Evolutionary conservation across 306 rosid genomes (phyloP).

Genomic region (Cicer arietinum): DNA sequence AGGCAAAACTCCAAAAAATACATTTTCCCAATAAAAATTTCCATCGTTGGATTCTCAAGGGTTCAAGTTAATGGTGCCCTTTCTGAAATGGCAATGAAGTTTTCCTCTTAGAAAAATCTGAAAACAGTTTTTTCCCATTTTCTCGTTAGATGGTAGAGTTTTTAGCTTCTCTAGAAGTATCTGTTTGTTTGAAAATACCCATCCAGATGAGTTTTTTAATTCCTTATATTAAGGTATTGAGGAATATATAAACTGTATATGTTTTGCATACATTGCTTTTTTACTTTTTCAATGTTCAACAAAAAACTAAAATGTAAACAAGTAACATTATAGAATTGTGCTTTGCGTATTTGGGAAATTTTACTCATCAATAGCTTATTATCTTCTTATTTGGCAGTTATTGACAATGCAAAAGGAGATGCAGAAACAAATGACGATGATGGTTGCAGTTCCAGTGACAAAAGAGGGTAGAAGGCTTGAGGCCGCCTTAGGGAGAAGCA

Average conservation of each 20-base stretch:
- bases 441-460: slow-evolving; percentile 73
- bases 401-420: slow-evolving; percentile 78
- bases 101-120: not conserved
- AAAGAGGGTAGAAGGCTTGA: slow-evolving; percentile 96
- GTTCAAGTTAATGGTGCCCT: not conserved
- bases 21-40: not conserved
- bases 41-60: slow-evolving; percentile 12
- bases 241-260: not conserved
- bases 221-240: slow-evolving; percentile 4
- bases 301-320: slow-evolving; percentile 13
- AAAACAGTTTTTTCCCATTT: not conserved
- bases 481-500: slow-evolving; percentile 74
- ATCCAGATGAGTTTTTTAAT: slow-evolving; percentile 2
- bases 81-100: not conserved
- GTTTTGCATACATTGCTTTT: not conserved
- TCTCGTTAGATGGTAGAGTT: not conserved
- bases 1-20: not conserved
- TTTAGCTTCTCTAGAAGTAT: slow-evolving; percentile 24
- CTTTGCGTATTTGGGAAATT: slow-evolving; percentile 37
- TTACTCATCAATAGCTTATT: slow-evolving; percentile 22
- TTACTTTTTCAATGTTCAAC: not conserved
- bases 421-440: slow-evolving; percentile 88
- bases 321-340: slow-evolving; percentile 4
- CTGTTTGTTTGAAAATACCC: slow-evolving; percentile 22
- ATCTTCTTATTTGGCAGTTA: slow-evolving; percentile 57